A percentile compares a stretch with the other conserved stretches of the same genome.
Evolutionary conservation across 1,284 basidiomycete species (phyloP).

Genomic region (Puccinia coronata): DNA sequence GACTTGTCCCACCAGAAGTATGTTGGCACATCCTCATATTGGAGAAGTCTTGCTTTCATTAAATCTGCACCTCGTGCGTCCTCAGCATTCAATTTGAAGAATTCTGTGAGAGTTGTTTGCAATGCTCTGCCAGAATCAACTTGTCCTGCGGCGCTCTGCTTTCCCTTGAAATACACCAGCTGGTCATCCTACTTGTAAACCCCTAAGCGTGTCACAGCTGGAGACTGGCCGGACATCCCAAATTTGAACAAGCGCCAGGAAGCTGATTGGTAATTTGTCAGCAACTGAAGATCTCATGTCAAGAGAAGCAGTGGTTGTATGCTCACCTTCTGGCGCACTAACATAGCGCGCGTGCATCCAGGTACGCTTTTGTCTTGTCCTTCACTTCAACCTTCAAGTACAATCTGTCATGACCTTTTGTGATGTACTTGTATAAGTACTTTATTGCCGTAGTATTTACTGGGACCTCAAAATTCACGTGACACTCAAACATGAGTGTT

Average conservation of each 20-base stretch:
- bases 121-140: background rate
- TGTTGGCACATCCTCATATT: background rate
- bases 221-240: slow-evolving; percentile 55
- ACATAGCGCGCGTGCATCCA: slow-evolving; percentile 11
- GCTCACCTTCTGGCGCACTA: background rate
- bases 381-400: background rate
- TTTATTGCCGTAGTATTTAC: background rate
- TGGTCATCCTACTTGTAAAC: background rate
- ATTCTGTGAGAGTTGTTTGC: background rate
- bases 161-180: background rate
- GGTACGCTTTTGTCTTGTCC: background rate
- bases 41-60: background rate
- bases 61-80: background rate
- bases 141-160: background rate
- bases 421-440: slow-evolving; percentile 36
- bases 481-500: background rate
- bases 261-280: slow-evolving; percentile 53
- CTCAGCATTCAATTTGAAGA: background rate
- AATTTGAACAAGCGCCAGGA: slow-evolving; percentile 60
- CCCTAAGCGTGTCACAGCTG: background rate
- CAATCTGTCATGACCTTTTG: background rate
- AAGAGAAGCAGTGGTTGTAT: too few relatives aligned
- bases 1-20: background rate
- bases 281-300: too few relatives aligned
- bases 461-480: slow-evolving; percentile 25